Percentiles rank a stretch among this genome's conserved stretches.
These are phyloP conservation scores for Fusarium sp. DNA, from an alignment of 2,329 filamentous ascomycete genomes.

Conservation along the genomic window DNA sequence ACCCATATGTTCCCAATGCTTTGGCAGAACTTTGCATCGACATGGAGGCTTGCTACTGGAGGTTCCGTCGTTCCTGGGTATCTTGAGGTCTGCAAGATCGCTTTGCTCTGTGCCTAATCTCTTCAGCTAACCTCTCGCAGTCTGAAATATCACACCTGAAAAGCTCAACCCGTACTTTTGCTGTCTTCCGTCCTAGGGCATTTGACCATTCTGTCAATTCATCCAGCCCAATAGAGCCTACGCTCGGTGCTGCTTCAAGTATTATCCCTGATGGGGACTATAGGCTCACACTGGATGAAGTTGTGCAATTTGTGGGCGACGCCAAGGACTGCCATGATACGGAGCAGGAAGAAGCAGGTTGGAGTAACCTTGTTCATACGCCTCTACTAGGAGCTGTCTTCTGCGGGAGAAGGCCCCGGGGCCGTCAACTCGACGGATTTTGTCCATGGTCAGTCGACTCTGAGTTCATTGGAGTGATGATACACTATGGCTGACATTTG, in stretches of 20 bases:
- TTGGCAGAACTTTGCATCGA: conserved; percentile 1
- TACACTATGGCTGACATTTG: background rate
- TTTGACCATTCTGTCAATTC: background rate
- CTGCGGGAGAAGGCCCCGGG: background rate
- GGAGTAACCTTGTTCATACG: conserved; percentile 19
- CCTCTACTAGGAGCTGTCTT: background rate
- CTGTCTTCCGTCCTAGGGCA: background rate
- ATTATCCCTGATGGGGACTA: background rate
- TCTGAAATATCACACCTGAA: background rate
- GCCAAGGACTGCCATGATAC: background rate
- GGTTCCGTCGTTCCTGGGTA: background rate
- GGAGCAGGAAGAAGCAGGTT: conserved; percentile 7
- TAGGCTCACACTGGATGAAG: background rate
- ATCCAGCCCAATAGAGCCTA: background rate
- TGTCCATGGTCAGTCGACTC: background rate
- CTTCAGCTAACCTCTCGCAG: background rate
- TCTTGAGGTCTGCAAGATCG: background rate
- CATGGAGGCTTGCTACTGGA: conserved; percentile 4
- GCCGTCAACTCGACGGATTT: background rate
- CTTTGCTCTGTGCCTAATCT: background rate
- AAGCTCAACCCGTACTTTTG: background rate
- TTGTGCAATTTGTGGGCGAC: background rate
- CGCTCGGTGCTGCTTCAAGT: background rate
- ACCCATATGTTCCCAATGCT: background rate
- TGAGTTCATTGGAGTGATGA: no score